Conservation (phyloP, 176 grass and related monocot genomes). For the Olyra latifolia region DNA sequence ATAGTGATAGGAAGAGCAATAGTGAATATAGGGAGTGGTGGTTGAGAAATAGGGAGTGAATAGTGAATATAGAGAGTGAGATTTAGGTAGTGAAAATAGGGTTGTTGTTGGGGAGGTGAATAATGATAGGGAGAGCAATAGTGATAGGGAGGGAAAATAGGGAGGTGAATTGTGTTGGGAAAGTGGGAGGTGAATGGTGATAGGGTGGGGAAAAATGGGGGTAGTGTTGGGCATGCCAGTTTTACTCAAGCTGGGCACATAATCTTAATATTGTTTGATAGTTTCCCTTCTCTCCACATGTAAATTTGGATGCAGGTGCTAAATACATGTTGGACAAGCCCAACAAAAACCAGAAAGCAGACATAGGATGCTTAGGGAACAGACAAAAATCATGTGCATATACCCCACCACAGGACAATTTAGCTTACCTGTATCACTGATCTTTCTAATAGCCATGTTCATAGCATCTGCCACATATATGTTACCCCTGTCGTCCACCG, state of each 20-base stretch:
- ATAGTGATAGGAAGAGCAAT: too few relatives aligned
- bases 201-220: too few relatives aligned
- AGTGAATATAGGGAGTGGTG: too few relatives aligned
- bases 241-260: slow-evolving; percentile 31
- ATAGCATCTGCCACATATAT: slow-evolving; percentile 94
- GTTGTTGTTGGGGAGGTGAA: too few relatives aligned
- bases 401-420: slow-evolving; percentile 42
- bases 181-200: too few relatives aligned
- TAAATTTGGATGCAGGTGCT: slow-evolving; percentile 31
- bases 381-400: slow-evolving; percentile 45
- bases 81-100: too few relatives aligned
- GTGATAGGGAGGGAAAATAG: too few relatives aligned
- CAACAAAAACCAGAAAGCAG: slow-evolving; percentile 44
- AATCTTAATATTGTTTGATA: neutral
- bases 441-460: slow-evolving; percentile 99
- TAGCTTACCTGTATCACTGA: slow-evolving; percentile 87
- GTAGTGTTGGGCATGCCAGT: too few relatives aligned
- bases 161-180: too few relatives aligned
- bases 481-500: slow-evolving; percentile 83
- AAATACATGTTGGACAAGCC: slow-evolving; percentile 22
- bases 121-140: too few relatives aligned
- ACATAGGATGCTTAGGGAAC: slow-evolving; percentile 49
- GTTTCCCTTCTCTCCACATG: neutral
- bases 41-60: too few relatives aligned
- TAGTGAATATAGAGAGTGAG: too few relatives aligned